Evolutionary conservation across 2,329 filamentous ascomycete genomes (phyloP), one percentile per base, ranked within the genome.

Genomic region (Blastomyces gilchristii): DNA sequence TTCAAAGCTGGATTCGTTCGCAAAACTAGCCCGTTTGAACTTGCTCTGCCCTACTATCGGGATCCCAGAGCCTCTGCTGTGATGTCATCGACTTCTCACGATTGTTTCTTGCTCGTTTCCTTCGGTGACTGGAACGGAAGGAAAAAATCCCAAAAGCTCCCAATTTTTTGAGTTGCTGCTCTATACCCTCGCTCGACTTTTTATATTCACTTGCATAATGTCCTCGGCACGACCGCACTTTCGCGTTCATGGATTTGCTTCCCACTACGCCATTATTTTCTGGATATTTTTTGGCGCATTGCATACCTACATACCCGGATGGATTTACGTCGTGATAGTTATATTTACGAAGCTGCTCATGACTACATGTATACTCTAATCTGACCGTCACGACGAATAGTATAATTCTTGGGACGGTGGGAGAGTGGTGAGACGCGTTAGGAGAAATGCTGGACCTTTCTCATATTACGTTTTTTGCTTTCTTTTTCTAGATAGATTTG

Each of bases 1-100:
- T 85, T 58, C 77, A 75, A 31, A 69, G 70, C 43, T 80, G 78
- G 76, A 76, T 80, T 53, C 72, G 71, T 56, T 71, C 73, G 41
- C 75, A 76, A 63, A 57, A 22, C 49, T 52, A 52, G 11, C 3
- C 22, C 49, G 12, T 31, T 16, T 52, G 49, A 52, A 18, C 12
- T 12, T 52, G 25, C 12, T 16, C 11, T 52, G 12, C 5, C 25
- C 25, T 52, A 18, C 18, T 31, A 50, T 43, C 18, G 9, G 9
- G 25, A 18, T 37, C 39, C 9, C 41, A 18, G 39, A 47, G 25
- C 18, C 41, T 58, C 58, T 34, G 14, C 16, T 34, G 16, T 25
- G 39, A 47, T 59, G 37, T 25, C 41, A 25, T 47, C 41, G 41
- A 59, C 58, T 49, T 28, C 25, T 49, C 14, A 43, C n/a, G 45